These are phyloP conservation scores for Penicillium sumatraense DNA, from an alignment of 2,329 filamentous ascomycete genomes.

Conservation along the genomic window DNA sequence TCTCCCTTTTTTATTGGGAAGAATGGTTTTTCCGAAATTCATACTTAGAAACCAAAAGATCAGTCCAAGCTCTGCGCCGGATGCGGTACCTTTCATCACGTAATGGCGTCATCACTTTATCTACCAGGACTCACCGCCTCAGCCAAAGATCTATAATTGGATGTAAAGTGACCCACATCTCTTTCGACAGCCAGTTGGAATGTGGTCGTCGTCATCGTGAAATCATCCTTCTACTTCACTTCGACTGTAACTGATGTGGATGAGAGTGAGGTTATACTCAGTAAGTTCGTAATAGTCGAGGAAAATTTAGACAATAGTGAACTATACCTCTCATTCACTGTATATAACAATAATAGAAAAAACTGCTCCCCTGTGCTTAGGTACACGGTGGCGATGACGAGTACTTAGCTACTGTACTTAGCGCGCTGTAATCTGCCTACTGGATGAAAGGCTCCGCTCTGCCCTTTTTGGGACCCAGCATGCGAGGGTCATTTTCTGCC, in stretches of 20 bases:
- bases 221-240: constrained; percentile 31
- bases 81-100: background rate
- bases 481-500: constrained; percentile 20
- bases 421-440: no score
- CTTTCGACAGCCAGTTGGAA: constrained; percentile 24
- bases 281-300: no score
- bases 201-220: constrained; percentile 46
- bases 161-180: background rate
- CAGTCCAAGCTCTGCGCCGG: background rate
- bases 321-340: no score
- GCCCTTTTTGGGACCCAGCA: constrained; percentile 26
- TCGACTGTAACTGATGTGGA: background rate
- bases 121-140: background rate
- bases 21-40: background rate
- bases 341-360: background rate
- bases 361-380: background rate
- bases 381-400: constrained; percentile 1
- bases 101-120: constrained; percentile 18
- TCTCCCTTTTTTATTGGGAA: background rate
- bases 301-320: no score
- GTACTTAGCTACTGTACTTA: no score
- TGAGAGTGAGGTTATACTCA: no score
- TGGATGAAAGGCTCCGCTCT: constrained; percentile 15
- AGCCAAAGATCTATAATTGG: background rate
- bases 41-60: background rate